Evolutionary conservation across 176 grass and related monocot genomes (phyloP), one percentile per base, ranked within the genome.

Genomic region (Ananas comosus): DNA sequence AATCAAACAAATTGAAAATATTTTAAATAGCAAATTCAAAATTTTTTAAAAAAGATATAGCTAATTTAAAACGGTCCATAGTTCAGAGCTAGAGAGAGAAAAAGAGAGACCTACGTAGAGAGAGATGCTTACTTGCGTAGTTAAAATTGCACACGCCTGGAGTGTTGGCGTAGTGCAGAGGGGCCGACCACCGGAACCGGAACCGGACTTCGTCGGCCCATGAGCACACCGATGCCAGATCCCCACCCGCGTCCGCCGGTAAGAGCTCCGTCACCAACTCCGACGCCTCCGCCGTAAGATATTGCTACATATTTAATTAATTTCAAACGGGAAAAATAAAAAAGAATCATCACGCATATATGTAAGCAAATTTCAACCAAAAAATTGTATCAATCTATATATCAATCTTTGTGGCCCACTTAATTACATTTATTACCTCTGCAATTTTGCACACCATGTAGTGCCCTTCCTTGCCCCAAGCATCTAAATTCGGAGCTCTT

Each of bases 391-490:
- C 33, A 42, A 42, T 23, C 22, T 23, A n/a, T n/a, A n/a, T n/a
- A 23, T 42, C 33, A 42, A 42, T 42, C 33, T 42, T 8, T 42
- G 33, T 7, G 5, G 0, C 33, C 33, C 33, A 42, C 33, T 42
- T 42, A 42, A 42, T 42, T 42, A 7, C 1, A 19, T 4, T 51
- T 50, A 11, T 71, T 51, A 92, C 93, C 93, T 92, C 89, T 17
- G 93, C 86, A 48, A 97, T 88, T 68, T 92, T 87, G 89, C 93
- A 92, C 71, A 85, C 77, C 84, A 97, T 92, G 86, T 83, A 90
- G 71, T 97, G 93, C 19, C 93, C 89, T 74, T 97, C 79, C 79
- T 97, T 97, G 57, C 93, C 93, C 93, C 89, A 97, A 0, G 82
- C 89, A 67, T 81, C 65, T 9, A 80, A 48, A 3, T 24, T 7